phyloP scores from a whole-genome alignment of 179 eudicot species.

The Nepenthes alata region DNA sequence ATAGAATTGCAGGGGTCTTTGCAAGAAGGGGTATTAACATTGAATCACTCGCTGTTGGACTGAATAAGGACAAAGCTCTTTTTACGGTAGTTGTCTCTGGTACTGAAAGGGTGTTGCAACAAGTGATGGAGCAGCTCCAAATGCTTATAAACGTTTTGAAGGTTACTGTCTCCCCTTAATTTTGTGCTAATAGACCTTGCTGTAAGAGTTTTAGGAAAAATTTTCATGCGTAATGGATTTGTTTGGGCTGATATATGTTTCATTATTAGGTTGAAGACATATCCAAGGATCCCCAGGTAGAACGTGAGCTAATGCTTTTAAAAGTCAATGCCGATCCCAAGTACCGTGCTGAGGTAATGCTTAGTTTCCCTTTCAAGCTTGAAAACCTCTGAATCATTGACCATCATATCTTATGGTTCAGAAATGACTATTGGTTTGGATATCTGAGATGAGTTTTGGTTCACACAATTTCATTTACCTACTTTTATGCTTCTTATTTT shows the following conservation, averaged over 20 bases:
- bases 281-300: slow-evolving; percentile 87
- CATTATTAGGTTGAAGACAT: slow-evolving; percentile 62
- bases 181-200: background rate
- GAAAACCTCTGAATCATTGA: background rate
- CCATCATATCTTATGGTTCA: background rate
- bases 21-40: slow-evolving; percentile 89
- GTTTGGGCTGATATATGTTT: background rate
- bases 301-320: slow-evolving; percentile 87
- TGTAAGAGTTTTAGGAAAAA: too few species aligned
- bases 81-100: slow-evolving; percentile 91
- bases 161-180: slow-evolving; percentile 20
- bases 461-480: background rate
- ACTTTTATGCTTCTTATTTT: background rate
- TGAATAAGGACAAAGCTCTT: slow-evolving; percentile 88
- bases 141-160: slow-evolving; percentile 84
- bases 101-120: slow-evolving; percentile 61
- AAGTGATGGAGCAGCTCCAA: slow-evolving; percentile 83
- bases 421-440: background rate
- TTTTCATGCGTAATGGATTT: background rate
- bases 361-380: background rate
- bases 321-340: slow-evolving; percentile 56
- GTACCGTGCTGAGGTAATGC: slow-evolving; percentile 53
- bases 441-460: background rate
- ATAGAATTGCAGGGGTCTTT: slow-evolving; percentile 89
- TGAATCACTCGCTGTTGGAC: slow-evolving; percentile 96